Evolutionary conservation across 148 eudicot genomes (phyloP).

Genomic region (Linanthus parryae): DNA sequence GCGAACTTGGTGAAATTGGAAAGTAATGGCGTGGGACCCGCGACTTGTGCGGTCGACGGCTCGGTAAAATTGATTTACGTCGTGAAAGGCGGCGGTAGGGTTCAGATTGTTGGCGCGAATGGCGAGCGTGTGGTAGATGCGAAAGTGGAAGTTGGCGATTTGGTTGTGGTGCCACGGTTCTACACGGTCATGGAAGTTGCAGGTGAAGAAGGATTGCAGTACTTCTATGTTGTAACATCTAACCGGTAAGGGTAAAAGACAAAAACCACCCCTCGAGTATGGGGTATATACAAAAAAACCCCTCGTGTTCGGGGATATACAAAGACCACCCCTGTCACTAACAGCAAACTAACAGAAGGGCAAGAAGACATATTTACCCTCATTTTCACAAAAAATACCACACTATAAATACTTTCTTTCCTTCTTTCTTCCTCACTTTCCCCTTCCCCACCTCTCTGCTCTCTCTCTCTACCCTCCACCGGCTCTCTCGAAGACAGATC

Average conservation of each 20-base stretch:
- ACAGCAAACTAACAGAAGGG: too few species aligned
- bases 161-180: constrained; percentile 39
- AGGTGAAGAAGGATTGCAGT: constrained; percentile 32
- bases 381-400: too few species aligned
- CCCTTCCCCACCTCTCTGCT: too few species aligned
- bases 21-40: constrained; percentile 17
- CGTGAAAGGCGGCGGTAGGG: constrained; percentile 32
- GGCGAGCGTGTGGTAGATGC: constrained; percentile 24
- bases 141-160: constrained; percentile 19
- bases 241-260: constrained; percentile 44
- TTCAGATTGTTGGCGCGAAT: constrained; percentile 26
- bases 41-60: background rate
- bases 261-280: too few species aligned
- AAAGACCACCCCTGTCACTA: too few species aligned
- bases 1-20: constrained; percentile 20
- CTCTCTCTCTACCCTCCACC: too few species aligned
- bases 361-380: too few species aligned
- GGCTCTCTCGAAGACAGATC: too few species aligned
- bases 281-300: too few species aligned
- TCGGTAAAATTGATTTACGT: constrained; percentile 21
- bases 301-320: too few species aligned
- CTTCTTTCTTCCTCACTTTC: too few species aligned
- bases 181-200: constrained; percentile 17
- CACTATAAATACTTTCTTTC: too few species aligned
- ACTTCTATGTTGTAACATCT: constrained; percentile 28